These are phyloP conservation scores for Leccinum sublutescens DNA, from an alignment of 768 basidiomycete genomes.

Conservation along the genomic window DNA sequence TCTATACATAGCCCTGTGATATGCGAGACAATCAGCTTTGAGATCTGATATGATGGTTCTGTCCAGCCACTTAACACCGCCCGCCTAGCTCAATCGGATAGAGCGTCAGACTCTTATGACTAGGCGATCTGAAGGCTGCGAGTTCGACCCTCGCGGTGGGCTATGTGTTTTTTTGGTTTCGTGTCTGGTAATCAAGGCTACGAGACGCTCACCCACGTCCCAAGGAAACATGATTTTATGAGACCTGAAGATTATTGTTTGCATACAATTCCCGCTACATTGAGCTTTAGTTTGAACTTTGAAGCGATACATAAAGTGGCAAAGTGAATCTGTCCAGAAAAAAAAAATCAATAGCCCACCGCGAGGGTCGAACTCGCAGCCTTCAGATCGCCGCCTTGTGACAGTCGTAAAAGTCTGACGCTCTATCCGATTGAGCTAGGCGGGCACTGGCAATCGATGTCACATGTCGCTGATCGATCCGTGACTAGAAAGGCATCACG, in stretches of 20 bases:
- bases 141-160: conserved; percentile 66
- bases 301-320: not conserved
- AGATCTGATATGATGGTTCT: not conserved
- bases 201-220: no score
- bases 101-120: conserved; percentile 63
- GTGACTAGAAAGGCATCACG: conserved; percentile 24
- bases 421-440: conserved; percentile 70
- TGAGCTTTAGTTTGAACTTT: no score
- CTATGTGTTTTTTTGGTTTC: conserved; percentile 29
- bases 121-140: conserved; percentile 58
- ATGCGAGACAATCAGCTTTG: not conserved
- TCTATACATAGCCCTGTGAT: not conserved
- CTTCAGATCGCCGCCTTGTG: conserved; percentile 64
- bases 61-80: conserved; percentile 17
- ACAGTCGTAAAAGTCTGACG: conserved; percentile 57
- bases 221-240: no score
- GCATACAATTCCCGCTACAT: no score
- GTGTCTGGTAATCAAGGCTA: no score
- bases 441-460: conserved; percentile 36
- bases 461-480: conserved; percentile 22
- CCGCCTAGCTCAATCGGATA: conserved; percentile 70
- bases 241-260: no score
- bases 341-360: conserved; percentile 53
- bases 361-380: conserved; percentile 86
- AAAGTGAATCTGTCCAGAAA: not conserved